Percentiles rank a stretch among this genome's conserved stretches.
Evolutionary conservation across 179 eudicot genomes (phyloP).

Genomic region (Actinidia arguta): DNA sequence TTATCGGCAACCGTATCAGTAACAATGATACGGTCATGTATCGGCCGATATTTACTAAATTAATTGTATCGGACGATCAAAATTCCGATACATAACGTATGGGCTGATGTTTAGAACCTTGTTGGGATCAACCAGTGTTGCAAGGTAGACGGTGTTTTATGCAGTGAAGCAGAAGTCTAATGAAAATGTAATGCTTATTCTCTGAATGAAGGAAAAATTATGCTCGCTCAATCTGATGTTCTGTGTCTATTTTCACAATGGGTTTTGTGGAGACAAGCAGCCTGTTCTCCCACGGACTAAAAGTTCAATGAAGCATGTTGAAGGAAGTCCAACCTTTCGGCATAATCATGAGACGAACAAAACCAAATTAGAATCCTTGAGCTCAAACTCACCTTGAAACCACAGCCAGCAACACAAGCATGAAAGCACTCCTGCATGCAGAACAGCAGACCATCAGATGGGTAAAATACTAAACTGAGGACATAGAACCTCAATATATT

Average conservation of each 20-base stretch:
- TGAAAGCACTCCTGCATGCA: conserved; percentile 82
- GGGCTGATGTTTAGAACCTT: no score
- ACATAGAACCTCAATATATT: neutral
- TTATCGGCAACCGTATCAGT: no score
- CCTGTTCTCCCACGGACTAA: neutral
- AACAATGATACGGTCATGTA: no score
- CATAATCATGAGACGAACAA: neutral
- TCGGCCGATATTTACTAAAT: no score
- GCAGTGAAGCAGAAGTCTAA: no score
- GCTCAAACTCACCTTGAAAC: conserved; percentile 76
- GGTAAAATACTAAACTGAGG: neutral
- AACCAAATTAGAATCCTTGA: neutral
- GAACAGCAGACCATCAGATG: neutral
- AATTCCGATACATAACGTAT: no score
- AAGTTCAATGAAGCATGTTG: conserved; percentile 4
- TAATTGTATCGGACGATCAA: no score
- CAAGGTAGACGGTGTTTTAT: no score
- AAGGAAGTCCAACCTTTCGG: neutral
- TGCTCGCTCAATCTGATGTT: no score
- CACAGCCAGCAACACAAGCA: conserved; percentile 96
- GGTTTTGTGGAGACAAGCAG: neutral
- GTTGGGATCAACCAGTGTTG: no score
- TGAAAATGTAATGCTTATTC: no score
- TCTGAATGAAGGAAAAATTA: no score
- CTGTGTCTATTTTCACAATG: neutral